Conservation (phyloP, 176 grass and related monocot species). For the Pharus latifolius region DNA sequence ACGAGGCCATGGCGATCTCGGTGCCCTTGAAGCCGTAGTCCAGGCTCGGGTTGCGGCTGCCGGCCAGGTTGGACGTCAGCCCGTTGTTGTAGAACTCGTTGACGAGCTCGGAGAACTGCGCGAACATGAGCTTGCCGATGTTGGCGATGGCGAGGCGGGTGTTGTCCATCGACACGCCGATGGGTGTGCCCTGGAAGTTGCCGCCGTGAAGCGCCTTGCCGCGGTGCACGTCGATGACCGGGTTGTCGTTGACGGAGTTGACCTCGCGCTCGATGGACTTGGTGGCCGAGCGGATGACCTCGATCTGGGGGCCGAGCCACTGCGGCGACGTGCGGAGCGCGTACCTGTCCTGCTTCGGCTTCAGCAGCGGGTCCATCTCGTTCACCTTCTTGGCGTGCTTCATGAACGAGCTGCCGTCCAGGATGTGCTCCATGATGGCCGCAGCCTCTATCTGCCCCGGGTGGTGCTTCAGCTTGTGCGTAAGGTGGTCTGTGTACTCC, state of each 20-base stretch:
- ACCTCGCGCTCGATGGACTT: slow-evolving; percentile 97
- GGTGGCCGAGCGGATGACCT: slow-evolving; percentile 78
- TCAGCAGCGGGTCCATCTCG: slow-evolving; percentile 67
- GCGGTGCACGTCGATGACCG: slow-evolving; percentile 79
- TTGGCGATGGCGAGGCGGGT: slow-evolving; percentile 77
- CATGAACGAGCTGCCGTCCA: slow-evolving; percentile 84
- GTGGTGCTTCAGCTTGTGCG: slow-evolving; percentile 98
- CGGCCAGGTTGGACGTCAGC: slow-evolving; percentile 76
- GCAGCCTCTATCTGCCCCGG: slow-evolving; percentile 91
- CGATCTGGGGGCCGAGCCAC: slow-evolving; percentile 93
- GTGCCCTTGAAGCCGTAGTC: slow-evolving; percentile 97
- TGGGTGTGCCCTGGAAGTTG: slow-evolving; percentile 94
- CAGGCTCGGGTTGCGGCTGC: slow-evolving; percentile 80
- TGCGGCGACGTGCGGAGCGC: slow-evolving; percentile 95
- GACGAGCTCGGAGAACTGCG: slow-evolving; percentile 93
- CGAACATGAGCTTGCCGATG: slow-evolving; percentile 96
- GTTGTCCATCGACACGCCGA: slow-evolving; percentile 98
- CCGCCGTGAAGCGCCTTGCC: slow-evolving; percentile 82
- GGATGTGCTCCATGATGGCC: slow-evolving; percentile 89
- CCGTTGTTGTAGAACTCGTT: slow-evolving; percentile 99
- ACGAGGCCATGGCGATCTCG: slow-evolving; percentile 92
- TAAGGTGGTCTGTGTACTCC: slow-evolving; percentile 82
- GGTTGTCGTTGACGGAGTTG: slow-evolving; percentile 99
- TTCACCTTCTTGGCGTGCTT: slow-evolving; percentile 62
- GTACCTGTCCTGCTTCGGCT: slow-evolving; percentile 93